These are phyloP conservation scores for Ogataea siamensis DNA, from an alignment of 805 yeast genomes.

Conservation along the genomic window DNA sequence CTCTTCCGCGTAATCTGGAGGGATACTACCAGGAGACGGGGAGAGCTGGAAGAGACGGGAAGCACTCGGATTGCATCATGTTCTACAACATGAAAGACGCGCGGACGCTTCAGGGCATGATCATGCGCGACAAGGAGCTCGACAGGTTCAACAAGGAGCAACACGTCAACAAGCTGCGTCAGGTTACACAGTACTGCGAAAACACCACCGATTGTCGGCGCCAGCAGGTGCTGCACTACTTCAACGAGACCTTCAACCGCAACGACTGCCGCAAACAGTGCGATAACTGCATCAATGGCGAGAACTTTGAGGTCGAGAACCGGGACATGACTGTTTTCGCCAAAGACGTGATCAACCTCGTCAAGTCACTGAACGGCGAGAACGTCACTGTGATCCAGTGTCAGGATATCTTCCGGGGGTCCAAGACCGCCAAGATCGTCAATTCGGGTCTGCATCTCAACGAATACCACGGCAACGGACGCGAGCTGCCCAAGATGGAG, in stretches of 20 bases:
- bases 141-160: constrained; percentile 65
- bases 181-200: constrained; percentile 89
- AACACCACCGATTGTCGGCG: constrained; percentile 89
- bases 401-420: constrained; percentile 80
- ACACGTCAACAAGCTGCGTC: constrained; percentile 72
- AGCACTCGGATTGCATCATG: constrained; percentile 75
- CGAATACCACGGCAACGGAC: constrained; percentile 72
- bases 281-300: constrained; percentile 72
- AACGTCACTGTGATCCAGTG: constrained; percentile 76
- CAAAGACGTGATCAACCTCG: constrained; percentile 54
- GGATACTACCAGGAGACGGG: constrained; percentile 99
- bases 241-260: constrained; percentile 77
- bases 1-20: constrained; percentile 86
- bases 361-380: constrained; percentile 50
- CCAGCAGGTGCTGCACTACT: constrained; percentile 83
- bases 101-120: constrained; percentile 68
- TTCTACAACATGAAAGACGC: constrained; percentile 82
- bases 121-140: constrained; percentile 70
- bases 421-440: constrained; percentile 58
- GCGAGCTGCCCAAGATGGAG: constrained; percentile 58
- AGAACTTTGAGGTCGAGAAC: constrained; percentile 41
- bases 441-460: constrained; percentile 59
- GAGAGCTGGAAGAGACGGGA: constrained; percentile 96
- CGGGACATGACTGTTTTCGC: constrained; percentile 72
- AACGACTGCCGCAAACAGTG: constrained; percentile 67